Evolutionary conservation across 1,284 basidiomycete genomes (phyloP), one percentile per base, ranked within the genome.

Genomic region (Trichosporon asahii): DNA sequence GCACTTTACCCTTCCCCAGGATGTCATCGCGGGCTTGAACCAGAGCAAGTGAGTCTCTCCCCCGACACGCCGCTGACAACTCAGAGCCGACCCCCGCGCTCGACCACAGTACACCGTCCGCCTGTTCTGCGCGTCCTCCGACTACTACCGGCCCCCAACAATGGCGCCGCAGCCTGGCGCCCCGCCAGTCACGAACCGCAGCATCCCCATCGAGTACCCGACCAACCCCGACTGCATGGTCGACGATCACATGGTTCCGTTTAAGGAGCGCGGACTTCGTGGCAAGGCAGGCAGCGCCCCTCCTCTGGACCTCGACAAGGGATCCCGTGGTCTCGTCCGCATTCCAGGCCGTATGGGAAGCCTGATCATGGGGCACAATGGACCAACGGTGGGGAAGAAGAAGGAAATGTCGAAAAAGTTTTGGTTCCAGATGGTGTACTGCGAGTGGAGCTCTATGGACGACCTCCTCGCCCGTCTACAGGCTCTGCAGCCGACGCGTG

Each of bases 271-370:
- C 79, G 95, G 95, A 1, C 84, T 98, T 76, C 95, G 97, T 86
- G 97, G 97, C 83, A 96, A 94, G 78, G 91, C 94, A n/a, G 95
- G 95, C 0, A 97, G 93, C 66, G 93, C 95, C 0, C 94, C 95
- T 21, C 95, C 95, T 0, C 90, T 94, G 11, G 91, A 96, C 79
- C 83, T 98, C 46, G 88, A 88, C 46, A 90, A 88, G 80, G 79
- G 72, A n/a, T 65, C 70, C 1, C 72, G 73, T 8, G 74, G 87
- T 65, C 83, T 90, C 7, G 85, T 88, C 68, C 80, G 86, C 31
- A 82, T 80, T 55, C 82, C 85, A 0, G 83, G 81, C 21, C 83
- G 86, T 29, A 82, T 85, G 70, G 94, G 93, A 77, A 88, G 88
- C 33, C 85, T 97, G 9, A 91, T 93, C 73, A 89, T 98, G 85